Conservation (phyloP, 192 early-diverging fungal species). For the Paraglomus brasilianum region DNA sequence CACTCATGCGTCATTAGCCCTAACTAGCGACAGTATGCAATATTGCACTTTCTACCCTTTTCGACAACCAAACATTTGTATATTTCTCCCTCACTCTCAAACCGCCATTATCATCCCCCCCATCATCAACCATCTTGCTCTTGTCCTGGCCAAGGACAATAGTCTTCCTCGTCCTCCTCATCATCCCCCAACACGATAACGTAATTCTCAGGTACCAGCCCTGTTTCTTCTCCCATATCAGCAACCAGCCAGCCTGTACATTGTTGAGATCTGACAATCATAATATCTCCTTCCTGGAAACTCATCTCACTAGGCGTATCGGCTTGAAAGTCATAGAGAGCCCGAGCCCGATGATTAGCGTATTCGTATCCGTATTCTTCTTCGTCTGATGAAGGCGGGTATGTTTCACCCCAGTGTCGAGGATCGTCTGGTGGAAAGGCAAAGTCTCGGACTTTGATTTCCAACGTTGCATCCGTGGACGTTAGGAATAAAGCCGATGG, state of each 20-base stretch:
- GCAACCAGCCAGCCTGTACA: conserved; percentile 77
- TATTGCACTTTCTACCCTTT: no score
- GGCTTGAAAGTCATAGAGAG: conserved; percentile 75
- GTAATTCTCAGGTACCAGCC: conserved; percentile 77
- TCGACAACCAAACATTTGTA: no score
- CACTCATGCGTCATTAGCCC: no score
- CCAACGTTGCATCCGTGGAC: no score
- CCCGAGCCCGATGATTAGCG: conserved; percentile 50
- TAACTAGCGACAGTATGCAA: no score
- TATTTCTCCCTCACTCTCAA: no score
- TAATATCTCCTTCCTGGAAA: conserved; percentile 60
- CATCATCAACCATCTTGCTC: conserved; percentile 11
- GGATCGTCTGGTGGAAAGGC: conserved; percentile 16
- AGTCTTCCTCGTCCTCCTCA: neutral
- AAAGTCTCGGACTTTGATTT: conserved; percentile 31
- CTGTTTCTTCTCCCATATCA: conserved; percentile 60
- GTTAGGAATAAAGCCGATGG: no score
- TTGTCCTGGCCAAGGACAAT: no score
- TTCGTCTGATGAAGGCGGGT: conserved; percentile 9
- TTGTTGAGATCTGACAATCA: conserved; percentile 70
- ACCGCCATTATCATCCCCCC: conserved; percentile 8
- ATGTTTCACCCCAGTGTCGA: conserved; percentile 28
- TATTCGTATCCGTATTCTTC: conserved; percentile 41
- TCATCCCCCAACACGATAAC: conserved; percentile 33
- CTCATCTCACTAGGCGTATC: conserved; percentile 67